These are phyloP conservation scores for Botryotinia convoluta DNA, from an alignment of 2,329 filamentous ascomycete genomes.

Conservation along the genomic window DNA sequence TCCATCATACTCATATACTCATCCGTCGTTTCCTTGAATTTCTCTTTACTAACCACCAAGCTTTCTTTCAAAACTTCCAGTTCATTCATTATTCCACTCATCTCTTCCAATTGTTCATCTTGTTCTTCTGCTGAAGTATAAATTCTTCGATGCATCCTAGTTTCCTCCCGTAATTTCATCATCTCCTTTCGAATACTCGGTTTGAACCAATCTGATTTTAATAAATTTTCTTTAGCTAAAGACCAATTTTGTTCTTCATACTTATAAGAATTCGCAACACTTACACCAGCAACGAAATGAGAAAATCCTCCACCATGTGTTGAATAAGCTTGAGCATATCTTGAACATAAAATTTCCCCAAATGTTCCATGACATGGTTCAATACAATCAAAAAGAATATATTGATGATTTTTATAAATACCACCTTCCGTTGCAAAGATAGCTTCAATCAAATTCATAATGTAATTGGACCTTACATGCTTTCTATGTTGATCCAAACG, in stretches of 20 bases:
- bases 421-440: neutral
- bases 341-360: conserved; percentile 3
- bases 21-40: neutral
- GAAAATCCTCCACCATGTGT: conserved; percentile 6
- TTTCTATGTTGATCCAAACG: neutral
- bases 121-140: neutral
- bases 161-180: neutral
- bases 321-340: conserved; percentile 3
- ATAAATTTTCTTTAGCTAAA: neutral
- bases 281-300: neutral
- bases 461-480: neutral
- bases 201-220: neutral
- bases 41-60: neutral
- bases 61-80: neutral
- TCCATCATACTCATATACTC: neutral
- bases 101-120: neutral
- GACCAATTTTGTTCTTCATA: neutral
- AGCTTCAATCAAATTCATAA: conserved; percentile 4
- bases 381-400: neutral
- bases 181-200: neutral
- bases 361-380: neutral
- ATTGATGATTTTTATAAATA: neutral
- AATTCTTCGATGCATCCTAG: neutral
- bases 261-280: neutral
- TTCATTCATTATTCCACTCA: neutral